Evolutionary conservation across 2,329 filamentous ascomycete species (phyloP), one percentile per base, ranked within the genome.

Genomic region (Capronia epimyces): DNA sequence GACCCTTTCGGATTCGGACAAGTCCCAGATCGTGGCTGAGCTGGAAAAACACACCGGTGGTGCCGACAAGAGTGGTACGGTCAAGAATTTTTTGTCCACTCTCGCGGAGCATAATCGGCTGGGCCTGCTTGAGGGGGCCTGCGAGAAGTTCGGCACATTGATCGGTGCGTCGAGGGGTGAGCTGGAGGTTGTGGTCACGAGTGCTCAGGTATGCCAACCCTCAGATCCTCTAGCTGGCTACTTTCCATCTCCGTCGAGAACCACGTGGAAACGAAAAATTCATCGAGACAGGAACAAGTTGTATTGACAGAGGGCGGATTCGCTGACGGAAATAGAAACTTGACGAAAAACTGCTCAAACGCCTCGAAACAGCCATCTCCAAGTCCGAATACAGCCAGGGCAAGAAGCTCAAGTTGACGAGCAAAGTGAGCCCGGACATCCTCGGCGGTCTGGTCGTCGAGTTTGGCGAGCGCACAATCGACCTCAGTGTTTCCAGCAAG

Each of bases 381-480:
- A 97, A 96, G 81, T 95, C 89, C 58, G 73, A 84, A 69, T 94
- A 89, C 76, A 84, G 85, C 68, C 81, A 86, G 71, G 90, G 90
- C 77, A 90, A 96, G 85, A 97, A 95, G 80, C 83, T 97, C 73
- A 97, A 95, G 85, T 86, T 97, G 65, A 87, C 89, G 64, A 86
- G 94, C 75, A 86, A 89, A 79, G 87, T 97, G 72, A 93, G 95
- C 82, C 81, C 91, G 56, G 91, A 97, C 53, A 91, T 98, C 68
- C 75, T 94, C 62, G 93, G 93, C 62, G 93, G 93, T 57, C 83
- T 98, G 62, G 75, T 98, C 61, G 91, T 98, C 67, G 91, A 97
- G 77, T 86, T 97, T 63, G 91, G 90, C 67, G 91, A 97, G 80
- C 87, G 91, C 69, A 97, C 91, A 71, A 95, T 98, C 69, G 93